Evolutionary conservation across 2,329 filamentous ascomycete genomes (phyloP).

Genomic region (Sphaerulina populicola): DNA sequence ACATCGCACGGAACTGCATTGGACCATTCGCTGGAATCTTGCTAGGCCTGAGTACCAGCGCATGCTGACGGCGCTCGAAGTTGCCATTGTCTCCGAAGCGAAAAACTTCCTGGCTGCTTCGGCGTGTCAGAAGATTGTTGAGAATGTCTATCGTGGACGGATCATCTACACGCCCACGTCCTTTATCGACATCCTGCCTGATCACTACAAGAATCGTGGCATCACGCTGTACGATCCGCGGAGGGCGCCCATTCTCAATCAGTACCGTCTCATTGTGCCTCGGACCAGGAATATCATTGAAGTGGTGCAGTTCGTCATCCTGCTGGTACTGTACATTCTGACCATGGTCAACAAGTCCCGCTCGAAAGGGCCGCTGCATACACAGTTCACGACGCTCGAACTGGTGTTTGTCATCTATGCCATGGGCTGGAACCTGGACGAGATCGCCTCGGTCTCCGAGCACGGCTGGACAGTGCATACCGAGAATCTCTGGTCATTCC

Average conservation of each 20-base stretch:
- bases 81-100: slow-evolving; percentile 74
- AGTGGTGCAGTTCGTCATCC: slow-evolving; percentile 60
- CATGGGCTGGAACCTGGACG: slow-evolving; percentile 70
- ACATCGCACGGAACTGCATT: slow-evolving; percentile 42
- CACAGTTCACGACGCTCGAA: slow-evolving; percentile 46
- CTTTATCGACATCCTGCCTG: slow-evolving; percentile 75
- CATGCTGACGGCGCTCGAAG: slow-evolving; percentile 68
- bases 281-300: slow-evolving; percentile 69
- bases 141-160: slow-evolving; percentile 71
- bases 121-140: slow-evolving; percentile 71
- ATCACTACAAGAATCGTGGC: slow-evolving; percentile 75
- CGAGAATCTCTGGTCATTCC: slow-evolving; percentile 80
- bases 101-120: slow-evolving; percentile 69
- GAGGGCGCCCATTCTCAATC: slow-evolving; percentile 67
- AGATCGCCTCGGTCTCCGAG: slow-evolving; percentile 66
- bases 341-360: slow-evolving; percentile 63
- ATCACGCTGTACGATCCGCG: slow-evolving; percentile 74
- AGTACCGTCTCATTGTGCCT: slow-evolving; percentile 76
- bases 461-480: slow-evolving; percentile 75
- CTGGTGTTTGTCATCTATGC: slow-evolving; percentile 63
- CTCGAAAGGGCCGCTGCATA: slow-evolving; percentile 32
- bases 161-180: slow-evolving; percentile 75
- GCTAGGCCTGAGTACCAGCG: slow-evolving; percentile 44
- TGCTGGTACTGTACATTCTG: slow-evolving; percentile 60
- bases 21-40: slow-evolving; percentile 36